Conservation (phyloP, 148 eudicot species). For the Agrostemma githago region DNA sequence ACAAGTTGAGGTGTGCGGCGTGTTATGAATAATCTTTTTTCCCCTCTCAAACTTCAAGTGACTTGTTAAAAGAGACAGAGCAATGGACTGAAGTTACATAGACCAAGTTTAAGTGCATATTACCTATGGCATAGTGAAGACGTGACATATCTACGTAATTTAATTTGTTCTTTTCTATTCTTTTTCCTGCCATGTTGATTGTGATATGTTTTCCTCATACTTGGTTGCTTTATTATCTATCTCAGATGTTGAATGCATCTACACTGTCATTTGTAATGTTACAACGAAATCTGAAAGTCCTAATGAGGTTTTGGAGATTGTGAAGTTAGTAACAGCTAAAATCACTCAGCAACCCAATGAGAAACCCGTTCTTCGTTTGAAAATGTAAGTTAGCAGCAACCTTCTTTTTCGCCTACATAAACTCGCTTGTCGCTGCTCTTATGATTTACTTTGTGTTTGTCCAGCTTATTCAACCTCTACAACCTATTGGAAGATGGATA, state of each 20-base stretch:
- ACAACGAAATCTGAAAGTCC: slow-evolving; percentile 63
- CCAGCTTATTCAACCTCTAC: slow-evolving; percentile 87
- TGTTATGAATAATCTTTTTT: neutral
- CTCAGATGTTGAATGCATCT: slow-evolving; percentile 79
- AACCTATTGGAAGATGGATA: slow-evolving; percentile 76
- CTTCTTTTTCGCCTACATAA: slow-evolving; percentile 7
- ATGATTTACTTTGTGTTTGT: slow-evolving; percentile 10
- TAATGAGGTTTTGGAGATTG: slow-evolving; percentile 75
- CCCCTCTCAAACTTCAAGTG: neutral
- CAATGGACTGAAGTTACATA: neutral
- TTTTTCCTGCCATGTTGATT: slow-evolving; percentile 2
- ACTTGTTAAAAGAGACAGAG: neutral
- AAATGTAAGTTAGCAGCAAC: slow-evolving; percentile 44
- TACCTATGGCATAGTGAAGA: neutral
- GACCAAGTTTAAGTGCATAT: neutral
- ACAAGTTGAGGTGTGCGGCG: neutral
- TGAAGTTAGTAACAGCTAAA: slow-evolving; percentile 66
- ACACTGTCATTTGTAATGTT: slow-evolving; percentile 75
- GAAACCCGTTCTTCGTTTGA: slow-evolving; percentile 75
- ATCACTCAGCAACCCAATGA: slow-evolving; percentile 69
- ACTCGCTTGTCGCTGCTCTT: neutral
- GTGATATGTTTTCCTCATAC: neutral
- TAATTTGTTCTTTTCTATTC: neutral
- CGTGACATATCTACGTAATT: neutral
- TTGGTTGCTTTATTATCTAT: neutral